A percentile compares a stretch with the other conserved stretches of the same genome.
Conservation (phyloP, 2,329 filamentous ascomycete genomes). For the Juglanconis sp. region DNA sequence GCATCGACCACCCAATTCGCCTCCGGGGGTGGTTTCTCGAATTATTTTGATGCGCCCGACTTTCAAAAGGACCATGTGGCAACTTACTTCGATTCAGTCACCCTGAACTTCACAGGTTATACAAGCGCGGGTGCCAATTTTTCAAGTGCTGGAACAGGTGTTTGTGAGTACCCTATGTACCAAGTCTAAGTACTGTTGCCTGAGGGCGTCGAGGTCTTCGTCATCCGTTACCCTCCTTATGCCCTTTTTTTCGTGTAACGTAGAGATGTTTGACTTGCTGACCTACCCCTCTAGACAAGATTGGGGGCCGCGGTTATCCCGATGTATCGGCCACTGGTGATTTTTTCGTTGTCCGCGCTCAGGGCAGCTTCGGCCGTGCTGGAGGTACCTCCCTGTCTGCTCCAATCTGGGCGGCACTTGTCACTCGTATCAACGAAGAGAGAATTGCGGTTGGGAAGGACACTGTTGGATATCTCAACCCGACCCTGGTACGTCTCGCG, state of each 20-base stretch:
- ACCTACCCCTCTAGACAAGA: conserved; percentile 44
- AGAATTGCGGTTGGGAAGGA: conserved; percentile 46
- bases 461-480: conserved; percentile 35
- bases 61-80: conserved; percentile 26
- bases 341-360: conserved; percentile 27
- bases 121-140: conserved; percentile 35
- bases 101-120: conserved; percentile 27
- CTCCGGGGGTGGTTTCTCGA: conserved; percentile 33
- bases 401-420: conserved; percentile 55
- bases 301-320: conserved; percentile 44
- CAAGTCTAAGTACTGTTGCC: not conserved
- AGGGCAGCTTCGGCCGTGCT: conserved; percentile 8
- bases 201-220: not conserved
- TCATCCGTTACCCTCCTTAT: not conserved
- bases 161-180: conserved; percentile 23
- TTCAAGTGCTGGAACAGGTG: conserved; percentile 27
- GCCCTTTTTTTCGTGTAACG: not conserved
- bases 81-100: conserved; percentile 22
- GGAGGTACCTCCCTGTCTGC: conserved; percentile 53
- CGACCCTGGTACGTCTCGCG: conserved; percentile 3
- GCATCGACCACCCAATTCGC: conserved; percentile 24
- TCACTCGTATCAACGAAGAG: conserved; percentile 62
- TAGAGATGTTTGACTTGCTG: not conserved
- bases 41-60: conserved; percentile 28
- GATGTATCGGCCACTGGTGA: conserved; percentile 45